phyloP scores from a whole-genome alignment of 1,139 yeast species.

The Magnusiomyces tetraspermus region DNA sequence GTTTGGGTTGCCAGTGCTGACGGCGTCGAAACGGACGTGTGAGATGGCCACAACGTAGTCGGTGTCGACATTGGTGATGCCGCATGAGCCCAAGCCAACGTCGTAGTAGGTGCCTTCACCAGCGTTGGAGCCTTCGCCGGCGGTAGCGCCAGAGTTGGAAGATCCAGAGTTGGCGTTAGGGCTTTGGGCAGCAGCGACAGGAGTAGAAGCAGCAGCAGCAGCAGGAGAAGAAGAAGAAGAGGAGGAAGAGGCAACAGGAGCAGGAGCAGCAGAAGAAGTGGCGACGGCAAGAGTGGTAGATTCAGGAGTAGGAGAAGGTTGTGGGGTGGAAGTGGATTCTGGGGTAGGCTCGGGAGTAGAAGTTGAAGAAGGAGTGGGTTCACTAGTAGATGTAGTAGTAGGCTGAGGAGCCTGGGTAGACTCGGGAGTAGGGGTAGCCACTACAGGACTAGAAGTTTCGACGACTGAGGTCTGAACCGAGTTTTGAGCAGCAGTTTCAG shows the following conservation, averaged over 20 bases:
- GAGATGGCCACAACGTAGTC: conserved; percentile 40
- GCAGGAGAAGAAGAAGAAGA: conserved; percentile 26
- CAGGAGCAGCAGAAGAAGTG: conserved; percentile 24
- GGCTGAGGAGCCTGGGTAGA: conserved; percentile 17
- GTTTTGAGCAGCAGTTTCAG: conserved; percentile 20
- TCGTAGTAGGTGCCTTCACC: conserved; percentile 56
- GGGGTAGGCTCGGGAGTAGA: conserved; percentile 16
- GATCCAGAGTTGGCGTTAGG: conserved; percentile 18
- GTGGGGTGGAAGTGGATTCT: conserved; percentile 23
- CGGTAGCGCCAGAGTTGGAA: conserved; percentile 15
- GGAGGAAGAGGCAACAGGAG: conserved; percentile 23
- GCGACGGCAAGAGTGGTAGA: conserved; percentile 18
- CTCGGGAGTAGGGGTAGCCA: conserved; percentile 13
- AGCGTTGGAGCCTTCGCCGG: conserved; percentile 23
- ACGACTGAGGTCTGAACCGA: conserved; percentile 32
- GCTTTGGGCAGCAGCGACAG: conserved; percentile 18
- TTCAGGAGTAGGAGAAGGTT: conserved; percentile 13
- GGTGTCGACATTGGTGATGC: conserved; percentile 37
- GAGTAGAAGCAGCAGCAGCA: conserved; percentile 23
- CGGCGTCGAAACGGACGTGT: conserved; percentile 31
- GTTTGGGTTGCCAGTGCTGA: conserved; percentile 31
- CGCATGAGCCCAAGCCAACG: conserved; percentile 58
- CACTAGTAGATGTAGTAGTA: conserved; percentile 19
- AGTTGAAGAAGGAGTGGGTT: conserved; percentile 19
- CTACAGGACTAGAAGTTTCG: conserved; percentile 26